Percentiles rank a stretch among this genome's conserved stretches.
phyloP scores from a whole-genome alignment of 2,329 filamentous ascomycete genomes.

The Aschersonia sp. region DNA sequence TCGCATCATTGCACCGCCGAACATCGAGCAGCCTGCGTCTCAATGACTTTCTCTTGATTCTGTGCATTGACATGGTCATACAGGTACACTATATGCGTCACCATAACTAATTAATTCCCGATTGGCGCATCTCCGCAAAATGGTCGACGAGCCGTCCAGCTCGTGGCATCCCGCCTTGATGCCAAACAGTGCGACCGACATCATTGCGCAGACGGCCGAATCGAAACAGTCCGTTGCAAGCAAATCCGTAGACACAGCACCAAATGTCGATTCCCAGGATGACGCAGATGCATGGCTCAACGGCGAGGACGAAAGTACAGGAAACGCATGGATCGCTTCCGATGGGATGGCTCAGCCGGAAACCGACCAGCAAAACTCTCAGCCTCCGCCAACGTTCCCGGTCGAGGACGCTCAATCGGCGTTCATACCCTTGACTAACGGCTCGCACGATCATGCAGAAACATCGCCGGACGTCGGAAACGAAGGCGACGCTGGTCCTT shows the following conservation, averaged over 20 bases:
- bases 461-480: conserved; percentile 4
- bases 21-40: too few species aligned
- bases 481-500: conserved; percentile 10
- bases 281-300: conserved; percentile 9
- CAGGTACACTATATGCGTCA: too few species aligned
- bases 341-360: neutral
- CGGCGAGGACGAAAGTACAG: conserved; percentile 4
- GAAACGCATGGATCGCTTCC: neutral
- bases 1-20: too few species aligned
- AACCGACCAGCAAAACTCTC: too few species aligned
- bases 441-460: neutral
- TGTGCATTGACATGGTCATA: too few species aligned
- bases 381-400: too few species aligned
- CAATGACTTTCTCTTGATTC: too few species aligned
- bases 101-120: too few species aligned
- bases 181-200: conserved; percentile 14
- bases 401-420: too few species aligned
- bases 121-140: conserved; percentile 10
- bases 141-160: conserved; percentile 21
- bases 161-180: conserved; percentile 27
- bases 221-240: neutral
- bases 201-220: neutral
- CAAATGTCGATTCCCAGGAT: conserved; percentile 6
- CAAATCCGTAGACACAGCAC: neutral
- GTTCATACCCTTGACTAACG: neutral